phyloP scores from a whole-genome alignment of 2,329 filamentous ascomycete species.

The Hypocreales sp. region DNA sequence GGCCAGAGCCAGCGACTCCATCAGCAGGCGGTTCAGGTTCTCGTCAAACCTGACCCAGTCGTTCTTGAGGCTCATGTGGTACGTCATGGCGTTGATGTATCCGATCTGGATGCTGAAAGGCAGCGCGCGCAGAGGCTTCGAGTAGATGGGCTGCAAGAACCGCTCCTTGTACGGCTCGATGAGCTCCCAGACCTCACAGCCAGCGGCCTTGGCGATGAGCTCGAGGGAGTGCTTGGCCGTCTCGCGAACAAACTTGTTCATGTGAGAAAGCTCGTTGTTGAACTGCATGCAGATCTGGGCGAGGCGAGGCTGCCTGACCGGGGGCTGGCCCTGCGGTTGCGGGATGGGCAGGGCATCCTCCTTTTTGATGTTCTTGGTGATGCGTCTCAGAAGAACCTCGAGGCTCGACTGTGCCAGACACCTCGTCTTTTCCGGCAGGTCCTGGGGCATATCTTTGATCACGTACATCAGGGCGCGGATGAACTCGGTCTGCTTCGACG shows the following conservation, averaged over 20 bases:
- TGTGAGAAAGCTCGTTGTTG: conserved; percentile 79
- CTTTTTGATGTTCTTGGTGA: conserved; percentile 65
- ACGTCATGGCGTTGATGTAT: conserved; percentile 95
- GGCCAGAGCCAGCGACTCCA: conserved; percentile 85
- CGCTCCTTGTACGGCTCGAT: conserved; percentile 82
- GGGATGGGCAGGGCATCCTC: conserved; percentile 41
- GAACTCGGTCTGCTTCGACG: conserved; percentile 71
- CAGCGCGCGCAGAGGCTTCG: conserved; percentile 81
- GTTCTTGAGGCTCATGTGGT: conserved; percentile 77
- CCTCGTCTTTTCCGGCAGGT: conserved; percentile 81
- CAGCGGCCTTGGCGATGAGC: conserved; percentile 64
- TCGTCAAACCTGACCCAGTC: conserved; percentile 90
- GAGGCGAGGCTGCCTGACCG: conserved; percentile 41
- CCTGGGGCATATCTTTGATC: conserved; percentile 93
- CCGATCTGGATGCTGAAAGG: conserved; percentile 94
- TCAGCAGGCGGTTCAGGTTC: conserved; percentile 71
- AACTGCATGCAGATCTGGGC: conserved; percentile 70
- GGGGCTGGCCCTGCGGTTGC: conserved; percentile 26
- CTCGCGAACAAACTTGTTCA: conserved; percentile 88
- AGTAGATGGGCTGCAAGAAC: conserved; percentile 81
- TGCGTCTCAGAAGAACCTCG: conserved; percentile 60
- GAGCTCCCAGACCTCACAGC: conserved; percentile 71
- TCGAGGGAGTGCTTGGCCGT: conserved; percentile 71
- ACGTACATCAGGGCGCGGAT: conserved; percentile 88
- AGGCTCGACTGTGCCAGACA: conserved; percentile 71